These are phyloP conservation scores for Mortierella sp. DNA, from an alignment of 371 early-diverging fungal genomes.

Conservation along the genomic window DNA sequence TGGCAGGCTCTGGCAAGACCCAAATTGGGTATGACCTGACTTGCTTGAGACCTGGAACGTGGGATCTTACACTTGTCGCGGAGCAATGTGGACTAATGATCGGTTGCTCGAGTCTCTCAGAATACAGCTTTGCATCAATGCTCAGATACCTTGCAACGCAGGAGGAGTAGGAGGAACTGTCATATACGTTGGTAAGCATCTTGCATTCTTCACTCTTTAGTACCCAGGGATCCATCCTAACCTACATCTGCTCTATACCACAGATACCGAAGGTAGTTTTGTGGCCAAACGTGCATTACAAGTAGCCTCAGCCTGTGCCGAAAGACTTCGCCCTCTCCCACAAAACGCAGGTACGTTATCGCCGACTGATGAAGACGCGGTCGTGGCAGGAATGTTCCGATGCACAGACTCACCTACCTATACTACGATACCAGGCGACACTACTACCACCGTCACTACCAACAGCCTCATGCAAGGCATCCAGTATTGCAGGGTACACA, in stretches of 20 bases:
- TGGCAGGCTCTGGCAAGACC: constrained; percentile 64
- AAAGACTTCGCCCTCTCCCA: not conserved
- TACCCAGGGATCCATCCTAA: no score
- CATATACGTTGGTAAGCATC: constrained; percentile 32
- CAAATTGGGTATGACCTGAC: constrained; percentile 63
- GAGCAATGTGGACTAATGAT: no score
- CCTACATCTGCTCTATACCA: no score
- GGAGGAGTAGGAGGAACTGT: constrained; percentile 33
- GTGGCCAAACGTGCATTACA: constrained; percentile 56
- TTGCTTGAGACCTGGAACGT: no score
- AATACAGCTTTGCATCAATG: constrained; percentile 59
- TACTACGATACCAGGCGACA: not conserved
- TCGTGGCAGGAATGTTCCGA: no score
- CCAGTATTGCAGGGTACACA: constrained; percentile 38
- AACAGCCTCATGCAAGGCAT: constrained; percentile 26
- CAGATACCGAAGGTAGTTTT: constrained; percentile 69
- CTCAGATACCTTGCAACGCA: constrained; percentile 22
- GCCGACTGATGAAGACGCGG: no score
- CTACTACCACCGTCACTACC: not conserved
- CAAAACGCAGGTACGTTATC: not conserved
- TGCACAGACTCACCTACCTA: no score
- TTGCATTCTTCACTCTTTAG: no score
- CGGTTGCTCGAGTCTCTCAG: no score
- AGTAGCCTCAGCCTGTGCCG: constrained; percentile 43
- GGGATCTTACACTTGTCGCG: no score